Conservation (phyloP, 495 filamentous ascomycete genomes). For the Chlorociboria aeruginascens region DNA sequence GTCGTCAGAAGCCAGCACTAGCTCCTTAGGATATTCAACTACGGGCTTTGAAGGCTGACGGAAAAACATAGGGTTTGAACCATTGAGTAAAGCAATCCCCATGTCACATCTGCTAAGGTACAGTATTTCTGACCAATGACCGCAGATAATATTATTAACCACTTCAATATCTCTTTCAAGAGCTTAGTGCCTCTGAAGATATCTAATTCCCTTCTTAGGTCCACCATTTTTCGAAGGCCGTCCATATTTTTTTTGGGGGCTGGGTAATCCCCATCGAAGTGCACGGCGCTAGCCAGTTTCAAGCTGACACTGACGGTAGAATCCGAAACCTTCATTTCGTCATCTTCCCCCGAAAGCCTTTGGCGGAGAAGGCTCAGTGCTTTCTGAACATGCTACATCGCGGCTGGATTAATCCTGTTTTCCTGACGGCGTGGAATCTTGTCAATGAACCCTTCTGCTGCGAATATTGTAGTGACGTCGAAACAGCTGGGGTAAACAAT, state of each 20-base stretch:
- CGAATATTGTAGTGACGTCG: not conserved
- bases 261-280: constrained; percentile 17
- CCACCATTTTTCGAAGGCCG: constrained; percentile 25
- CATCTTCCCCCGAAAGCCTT: constrained; percentile 12
- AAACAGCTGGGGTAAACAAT: not conserved
- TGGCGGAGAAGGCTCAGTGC: constrained; percentile 19
- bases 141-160: too few relatives aligned
- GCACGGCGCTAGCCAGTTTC: constrained; percentile 20
- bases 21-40: not conserved
- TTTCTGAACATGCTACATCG: not conserved
- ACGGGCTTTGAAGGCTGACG: constrained; percentile 13
- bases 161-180: constrained; percentile 18
- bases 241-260: constrained; percentile 24
- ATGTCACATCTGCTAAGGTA: constrained; percentile 16
- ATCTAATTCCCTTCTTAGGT: constrained; percentile 25
- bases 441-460: not conserved
- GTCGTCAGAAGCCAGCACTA: constrained; percentile 1
- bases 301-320: constrained; percentile 25
- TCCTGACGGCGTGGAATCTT: not conserved
- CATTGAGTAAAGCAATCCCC: constrained; percentile 20
- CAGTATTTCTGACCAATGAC: too few relatives aligned
- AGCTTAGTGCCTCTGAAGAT: constrained; percentile 21
- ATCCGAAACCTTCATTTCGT: constrained; percentile 19
- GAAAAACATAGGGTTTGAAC: constrained; percentile 24
- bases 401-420: not conserved